These are phyloP conservation scores for Melampsora larici-populina DNA, from an alignment of 1,284 basidiomycete genomes.

Conservation along the genomic window DNA sequence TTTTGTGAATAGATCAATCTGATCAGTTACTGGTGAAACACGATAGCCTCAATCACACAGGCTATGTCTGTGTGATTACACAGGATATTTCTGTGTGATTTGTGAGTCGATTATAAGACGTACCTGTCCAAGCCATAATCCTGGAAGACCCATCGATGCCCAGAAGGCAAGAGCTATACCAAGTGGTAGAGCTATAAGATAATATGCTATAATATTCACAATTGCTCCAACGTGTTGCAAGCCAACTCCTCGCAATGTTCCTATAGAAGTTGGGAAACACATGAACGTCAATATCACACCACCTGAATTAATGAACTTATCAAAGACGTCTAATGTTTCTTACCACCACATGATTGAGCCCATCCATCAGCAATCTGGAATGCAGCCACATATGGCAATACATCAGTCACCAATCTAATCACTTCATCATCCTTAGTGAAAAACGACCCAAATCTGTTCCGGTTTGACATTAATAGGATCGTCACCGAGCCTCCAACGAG, in stretches of 20 bases:
- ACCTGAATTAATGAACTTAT: no score
- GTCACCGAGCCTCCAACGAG: conserved; percentile 63
- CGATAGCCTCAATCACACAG: neutral
- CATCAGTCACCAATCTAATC: conserved; percentile 63
- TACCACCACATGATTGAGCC: conserved; percentile 68
- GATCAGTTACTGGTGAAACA: neutral
- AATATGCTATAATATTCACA: conserved; percentile 73
- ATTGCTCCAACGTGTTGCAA: conserved; percentile 69
- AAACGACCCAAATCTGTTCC: conserved; percentile 66
- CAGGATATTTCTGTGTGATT: neutral
- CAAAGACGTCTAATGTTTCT: conserved; percentile 62
- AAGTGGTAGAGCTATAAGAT: conserved; percentile 67
- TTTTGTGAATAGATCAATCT: no score
- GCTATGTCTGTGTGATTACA: no score
- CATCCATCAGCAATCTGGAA: conserved; percentile 73
- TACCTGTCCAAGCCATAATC: conserved; percentile 72
- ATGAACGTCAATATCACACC: no score
- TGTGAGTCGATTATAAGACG: neutral
- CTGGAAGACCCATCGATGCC: conserved; percentile 52
- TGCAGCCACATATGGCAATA: conserved; percentile 74
- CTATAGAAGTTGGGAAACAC: conserved; percentile 12
- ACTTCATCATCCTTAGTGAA: conserved; percentile 67
- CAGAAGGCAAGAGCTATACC: conserved; percentile 68
- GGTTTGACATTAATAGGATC: conserved; percentile 61
- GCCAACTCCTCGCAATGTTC: conserved; percentile 56